These are phyloP conservation scores for Pythium plurisporium DNA, from an alignment of 352 stramenopile genomes.

Conservation along the genomic window DNA sequence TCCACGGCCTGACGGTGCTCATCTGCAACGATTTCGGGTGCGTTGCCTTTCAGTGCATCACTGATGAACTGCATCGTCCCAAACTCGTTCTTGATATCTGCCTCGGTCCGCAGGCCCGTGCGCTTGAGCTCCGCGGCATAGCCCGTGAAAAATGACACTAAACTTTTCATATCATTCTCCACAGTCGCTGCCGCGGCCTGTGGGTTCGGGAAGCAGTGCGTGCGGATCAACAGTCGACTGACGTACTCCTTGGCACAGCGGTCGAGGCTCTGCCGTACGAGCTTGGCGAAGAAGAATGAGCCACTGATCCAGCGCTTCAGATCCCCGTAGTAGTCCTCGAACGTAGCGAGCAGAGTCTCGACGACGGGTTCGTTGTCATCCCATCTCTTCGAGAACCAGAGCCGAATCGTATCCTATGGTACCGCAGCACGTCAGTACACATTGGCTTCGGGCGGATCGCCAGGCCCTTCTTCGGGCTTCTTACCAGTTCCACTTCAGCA, in stretches of 20 bases:
- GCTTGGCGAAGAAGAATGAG: constrained; percentile 83
- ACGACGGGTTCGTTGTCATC: constrained; percentile 72
- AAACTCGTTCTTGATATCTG: constrained; percentile 72
- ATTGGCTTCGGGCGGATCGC: too few relatives aligned
- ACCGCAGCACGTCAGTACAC: neutral
- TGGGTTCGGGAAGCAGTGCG: constrained; percentile 46
- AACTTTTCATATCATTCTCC: constrained; percentile 61
- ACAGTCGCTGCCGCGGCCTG: constrained; percentile 34
- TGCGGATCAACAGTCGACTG: constrained; percentile 55
- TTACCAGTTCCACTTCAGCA: constrained; percentile 52
- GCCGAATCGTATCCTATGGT: constrained; percentile 50
- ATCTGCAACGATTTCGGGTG: constrained; percentile 26
- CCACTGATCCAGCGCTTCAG: constrained; percentile 71
- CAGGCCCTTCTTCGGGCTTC: neutral
- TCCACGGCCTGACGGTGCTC: constrained; percentile 32
- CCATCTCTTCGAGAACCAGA: constrained; percentile 85
- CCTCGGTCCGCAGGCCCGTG: constrained; percentile 56
- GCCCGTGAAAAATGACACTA: constrained; percentile 69
- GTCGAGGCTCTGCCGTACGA: constrained; percentile 68
- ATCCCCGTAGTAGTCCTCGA: constrained; percentile 76
- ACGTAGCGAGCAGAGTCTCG: constrained; percentile 64
- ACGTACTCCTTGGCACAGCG: constrained; percentile 62
- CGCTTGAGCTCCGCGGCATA: constrained; percentile 62
- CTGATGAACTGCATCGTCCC: constrained; percentile 41
- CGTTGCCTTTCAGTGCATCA: constrained; percentile 32